phyloP scores from a whole-genome alignment of 2,329 filamentous ascomycete species.

The Byssoonygena ceratinophila region DNA sequence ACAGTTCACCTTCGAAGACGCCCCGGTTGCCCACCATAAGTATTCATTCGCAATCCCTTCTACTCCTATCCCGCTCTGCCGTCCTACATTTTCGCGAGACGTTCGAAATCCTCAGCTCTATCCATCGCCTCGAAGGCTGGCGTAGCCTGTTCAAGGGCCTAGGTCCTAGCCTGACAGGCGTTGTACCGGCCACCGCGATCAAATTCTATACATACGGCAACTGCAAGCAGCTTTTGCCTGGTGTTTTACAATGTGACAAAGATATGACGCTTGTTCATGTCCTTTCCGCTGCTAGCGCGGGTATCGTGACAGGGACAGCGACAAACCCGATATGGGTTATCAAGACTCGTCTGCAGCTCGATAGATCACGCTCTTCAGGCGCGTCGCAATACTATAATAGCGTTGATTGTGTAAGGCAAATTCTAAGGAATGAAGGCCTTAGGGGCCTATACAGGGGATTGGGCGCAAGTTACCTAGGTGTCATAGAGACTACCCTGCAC shows the following conservation, averaged over 20 bases:
- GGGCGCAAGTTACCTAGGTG: constrained; percentile 82
- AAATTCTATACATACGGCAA: constrained; percentile 94
- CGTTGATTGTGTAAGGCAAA: constrained; percentile 74
- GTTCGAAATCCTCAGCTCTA: constrained; percentile 68
- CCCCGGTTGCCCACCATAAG: constrained; percentile 55
- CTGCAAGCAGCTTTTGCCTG: constrained; percentile 62
- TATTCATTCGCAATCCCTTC: constrained; percentile 35
- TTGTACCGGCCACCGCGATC: constrained; percentile 79
- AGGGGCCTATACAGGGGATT: constrained; percentile 78
- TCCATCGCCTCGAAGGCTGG: constrained; percentile 71
- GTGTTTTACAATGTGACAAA: background rate
- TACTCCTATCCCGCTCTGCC: constrained; percentile 44
- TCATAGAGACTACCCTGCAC: constrained; percentile 80
- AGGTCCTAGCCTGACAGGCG: constrained; percentile 78
- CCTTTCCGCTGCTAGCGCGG: constrained; percentile 62
- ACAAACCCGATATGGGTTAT: constrained; percentile 96
- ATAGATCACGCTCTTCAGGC: constrained; percentile 66
- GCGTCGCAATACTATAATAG: constrained; percentile 72
- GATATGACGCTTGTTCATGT: constrained; percentile 62
- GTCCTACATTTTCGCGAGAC: constrained; percentile 73
- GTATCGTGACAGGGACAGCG: constrained; percentile 74
- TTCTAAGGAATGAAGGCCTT: constrained; percentile 67
- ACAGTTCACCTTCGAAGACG: constrained; percentile 32
- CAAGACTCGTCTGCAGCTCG: constrained; percentile 84
- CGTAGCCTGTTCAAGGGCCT: constrained; percentile 86